Base-by-base conservation (phyloP, 2,329 filamentous ascomycete genomes). In the Pyrenophora graminea region DNA sequence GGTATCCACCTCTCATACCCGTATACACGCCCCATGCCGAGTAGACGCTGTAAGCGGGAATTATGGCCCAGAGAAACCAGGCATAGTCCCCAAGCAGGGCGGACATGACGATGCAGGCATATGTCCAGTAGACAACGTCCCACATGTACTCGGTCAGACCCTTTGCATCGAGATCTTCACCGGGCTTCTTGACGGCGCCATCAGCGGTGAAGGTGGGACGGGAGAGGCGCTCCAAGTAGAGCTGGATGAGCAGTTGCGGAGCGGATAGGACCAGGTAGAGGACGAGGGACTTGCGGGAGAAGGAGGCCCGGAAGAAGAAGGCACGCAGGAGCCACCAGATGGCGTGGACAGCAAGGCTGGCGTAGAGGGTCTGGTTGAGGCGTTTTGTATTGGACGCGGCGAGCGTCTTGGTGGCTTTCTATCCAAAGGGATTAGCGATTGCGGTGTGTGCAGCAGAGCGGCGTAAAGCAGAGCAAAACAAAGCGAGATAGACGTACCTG, bases 131-230 rank as follows among this genome's bases (percentile, higher is more conserved):
- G 45, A 96, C 79, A 42, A 96, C 84, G 76, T 99, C 94, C 82
- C 96, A 99, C 88, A 97, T 90, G 79, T 95, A 97, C 76, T 97
- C 94, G 9, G 93, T 97, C 78, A 99, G 77, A 4, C 94, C 94
- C 30, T 87, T 83, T 8, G 91, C 90, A 45, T 89, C 85, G 44
- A 99, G 83, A 72, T 99, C 94, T 71, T 97, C 92, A 37, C 94
- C 93, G 0, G 90, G 80, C 27, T 82, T 85, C 70, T 84, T 86
- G 55, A 97, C 79, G n/a, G 86, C 80, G 51, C 73, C 74, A 45
- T 66, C 60, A 18, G 85, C 71, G 59, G 85, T 84, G 70, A 87
- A 89, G 54, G 80, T 86, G 19, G 94, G 94, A 8, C 93, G 89
- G 10, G 90, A 91, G 6, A 91, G 85, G 39, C 83, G 82, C 74